Conservation (phyloP, 2,329 filamentous ascomycete species). For the Cercospora citrullina region DNA sequence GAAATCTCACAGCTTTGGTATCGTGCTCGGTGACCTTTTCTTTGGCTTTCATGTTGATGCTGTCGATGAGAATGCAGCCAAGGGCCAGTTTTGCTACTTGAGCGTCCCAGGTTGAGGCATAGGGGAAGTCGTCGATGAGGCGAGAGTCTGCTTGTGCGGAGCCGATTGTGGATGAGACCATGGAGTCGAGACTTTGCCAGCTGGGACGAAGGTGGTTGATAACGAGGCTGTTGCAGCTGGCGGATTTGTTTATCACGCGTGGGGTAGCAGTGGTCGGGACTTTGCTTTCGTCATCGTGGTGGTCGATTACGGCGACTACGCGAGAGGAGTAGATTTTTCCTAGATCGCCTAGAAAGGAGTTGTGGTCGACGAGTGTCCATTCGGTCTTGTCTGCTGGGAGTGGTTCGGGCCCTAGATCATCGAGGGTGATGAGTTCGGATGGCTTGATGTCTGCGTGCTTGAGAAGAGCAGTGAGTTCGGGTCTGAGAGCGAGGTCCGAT, state of each 20-base stretch:
- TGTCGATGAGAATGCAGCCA: conserved; percentile 73
- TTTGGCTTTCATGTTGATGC: conserved; percentile 58
- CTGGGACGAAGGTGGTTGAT: conserved; percentile 57
- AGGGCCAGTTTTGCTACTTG: conserved; percentile 67
- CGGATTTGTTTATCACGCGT: conserved; percentile 64
- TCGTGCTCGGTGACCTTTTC: conserved; percentile 68
- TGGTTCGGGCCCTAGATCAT: conserved; percentile 51
- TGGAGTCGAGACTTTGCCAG: conserved; percentile 57
- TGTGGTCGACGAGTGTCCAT: conserved; percentile 81
- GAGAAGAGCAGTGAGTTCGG: conserved; percentile 69
- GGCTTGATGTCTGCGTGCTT: conserved; percentile 58
- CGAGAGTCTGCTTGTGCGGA: conserved; percentile 44
- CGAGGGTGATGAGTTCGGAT: conserved; percentile 65
- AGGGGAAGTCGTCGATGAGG: conserved; percentile 39
- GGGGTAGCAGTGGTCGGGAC: conserved; percentile 54
- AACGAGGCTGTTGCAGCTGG: conserved; percentile 73
- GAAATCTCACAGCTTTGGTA: conserved; percentile 56
- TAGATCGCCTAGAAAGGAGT: conserved; percentile 65
- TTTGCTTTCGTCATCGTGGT: conserved; percentile 70
- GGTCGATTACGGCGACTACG: conserved; percentile 70
- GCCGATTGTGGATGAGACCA: conserved; percentile 42
- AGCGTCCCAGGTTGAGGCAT: conserved; percentile 51
- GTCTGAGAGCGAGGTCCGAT: conserved; percentile 68
- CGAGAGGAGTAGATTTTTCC: conserved; percentile 52
- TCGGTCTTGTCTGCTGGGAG: conserved; percentile 58